phyloP scores from a whole-genome alignment of 495 filamentous ascomycete genomes.

The Daldinia grandis region DNA sequence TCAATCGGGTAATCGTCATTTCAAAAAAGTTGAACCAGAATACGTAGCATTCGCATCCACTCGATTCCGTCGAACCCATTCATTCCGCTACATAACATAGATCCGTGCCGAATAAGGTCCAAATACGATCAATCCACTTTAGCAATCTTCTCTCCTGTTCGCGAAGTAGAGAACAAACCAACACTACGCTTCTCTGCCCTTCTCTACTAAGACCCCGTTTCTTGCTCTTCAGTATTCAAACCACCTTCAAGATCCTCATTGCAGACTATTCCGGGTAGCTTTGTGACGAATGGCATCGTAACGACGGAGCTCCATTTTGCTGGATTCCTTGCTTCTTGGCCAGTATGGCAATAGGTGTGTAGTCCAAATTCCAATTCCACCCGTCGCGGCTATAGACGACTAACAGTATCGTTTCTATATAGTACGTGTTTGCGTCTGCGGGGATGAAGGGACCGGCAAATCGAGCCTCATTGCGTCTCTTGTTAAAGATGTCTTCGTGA shows the following conservation, averaged over 20 bases:
- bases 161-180: conserved; percentile 26
- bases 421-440: conserved; percentile 96
- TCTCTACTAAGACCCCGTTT: conserved; percentile 4
- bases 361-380: not conserved
- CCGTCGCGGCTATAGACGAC: conserved; percentile 5
- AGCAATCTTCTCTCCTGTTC: not conserved
- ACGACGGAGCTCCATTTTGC: conserved; percentile 8
- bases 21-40: conserved; percentile 10
- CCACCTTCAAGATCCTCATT: not conserved
- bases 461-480: conserved; percentile 78
- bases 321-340: conserved; percentile 8
- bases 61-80: conserved; percentile 11
- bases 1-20: conserved; percentile 32
- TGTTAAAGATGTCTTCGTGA: conserved; percentile 94
- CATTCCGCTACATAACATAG: conserved; percentile 1
- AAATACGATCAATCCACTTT: conserved; percentile 6
- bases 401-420: conserved; percentile 20
- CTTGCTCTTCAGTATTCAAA: not conserved
- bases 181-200: not conserved
- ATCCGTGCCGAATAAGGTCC: conserved; percentile 1
- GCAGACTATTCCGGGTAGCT: not conserved
- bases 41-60: conserved; percentile 22
- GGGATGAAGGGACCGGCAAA: conserved; percentile 83
- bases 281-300: conserved; percentile 36
- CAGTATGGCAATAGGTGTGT: conserved; percentile 46